phyloP scores from a whole-genome alignment of 2,329 filamentous ascomycete genomes.

The Lomentospora prolificans region DNA sequence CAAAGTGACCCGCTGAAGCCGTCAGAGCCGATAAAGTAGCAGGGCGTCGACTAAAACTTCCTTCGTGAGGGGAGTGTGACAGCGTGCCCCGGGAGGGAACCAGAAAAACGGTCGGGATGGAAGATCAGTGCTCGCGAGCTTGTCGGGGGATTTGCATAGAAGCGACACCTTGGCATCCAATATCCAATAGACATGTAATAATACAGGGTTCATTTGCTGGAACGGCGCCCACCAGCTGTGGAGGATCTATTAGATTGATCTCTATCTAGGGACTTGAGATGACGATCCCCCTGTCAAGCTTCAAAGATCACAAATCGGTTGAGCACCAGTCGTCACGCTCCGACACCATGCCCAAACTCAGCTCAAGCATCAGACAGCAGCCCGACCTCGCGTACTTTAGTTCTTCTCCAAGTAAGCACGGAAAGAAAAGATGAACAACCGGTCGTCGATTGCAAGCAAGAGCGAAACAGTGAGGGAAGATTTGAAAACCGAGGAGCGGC shows the following conservation, averaged over 20 bases:
- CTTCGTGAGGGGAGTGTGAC: neutral
- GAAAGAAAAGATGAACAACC: no score
- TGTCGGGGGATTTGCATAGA: neutral
- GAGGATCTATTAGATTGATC: no score
- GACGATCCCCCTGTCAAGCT: neutral
- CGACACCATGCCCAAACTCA: no score
- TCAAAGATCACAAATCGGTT: no score
- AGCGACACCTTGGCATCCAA: neutral
- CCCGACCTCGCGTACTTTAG: no score
- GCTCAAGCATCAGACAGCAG: no score
- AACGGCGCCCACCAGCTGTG: no score
- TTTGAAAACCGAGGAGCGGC: no score
- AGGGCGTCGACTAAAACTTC: neutral
- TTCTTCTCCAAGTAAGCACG: no score
- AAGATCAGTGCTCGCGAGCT: neutral
- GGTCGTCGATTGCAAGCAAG: no score
- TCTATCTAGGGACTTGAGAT: neutral
- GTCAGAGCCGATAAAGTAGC: conserved; percentile 1
- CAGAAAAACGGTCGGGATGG: neutral
- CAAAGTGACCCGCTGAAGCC: neutral
- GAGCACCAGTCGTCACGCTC: no score
- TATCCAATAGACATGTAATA: neutral
- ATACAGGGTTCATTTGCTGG: neutral
- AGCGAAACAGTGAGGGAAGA: no score
- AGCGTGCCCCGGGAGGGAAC: neutral